Evolutionary conservation across 2,329 filamentous ascomycete genomes (phyloP), one percentile per base, ranked within the genome.

Genomic region (Exophiala mesophila): DNA sequence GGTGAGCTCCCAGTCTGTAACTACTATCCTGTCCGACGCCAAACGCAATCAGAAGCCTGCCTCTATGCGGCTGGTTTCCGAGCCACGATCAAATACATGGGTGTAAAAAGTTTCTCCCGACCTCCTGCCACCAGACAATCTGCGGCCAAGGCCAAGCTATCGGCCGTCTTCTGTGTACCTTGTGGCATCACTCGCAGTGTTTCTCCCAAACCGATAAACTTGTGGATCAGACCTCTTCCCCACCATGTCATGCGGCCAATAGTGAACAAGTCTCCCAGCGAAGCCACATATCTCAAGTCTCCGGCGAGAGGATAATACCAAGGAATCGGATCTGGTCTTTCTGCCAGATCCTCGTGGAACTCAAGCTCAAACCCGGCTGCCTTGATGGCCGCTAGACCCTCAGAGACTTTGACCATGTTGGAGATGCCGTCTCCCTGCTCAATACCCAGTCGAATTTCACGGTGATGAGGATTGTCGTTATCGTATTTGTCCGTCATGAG

Each of bases 401-500:
- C 89, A 0, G 81, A 79, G 44, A 94, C 76, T 64, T 79, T 85
- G 67, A 92, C 87, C 89, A 98, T 96, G 73, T 96, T 96, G 59
- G 88, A 88, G 64, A 98, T 97, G 56, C 92, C 92, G 61, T 97
- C 84, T 59, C 92, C 92, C 63, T 88, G 82, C 73, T 98, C 92
- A 54, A 98, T 98, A 52, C 85, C 89, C 13, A 96, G 80, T 52
- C 92, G 86, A 61, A 97, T 92, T 63, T 86, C 80, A 55, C 88
- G 85, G 72, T 97, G 92, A 59, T 81, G 74, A 1, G 86, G 66
- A 74, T 96, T 88, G 47, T 84, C 74, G 63, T 94, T 90, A 70
- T 97, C 85, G 68, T 96, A 98, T 17, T 82, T 72, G 51, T 96
- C 89, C 5, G 89, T 97, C 92, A 98, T 97, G 61, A 97, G 75